Conservation (phyloP, 139 green algal species). For the Zygnema circumcarinatum region DNA sequence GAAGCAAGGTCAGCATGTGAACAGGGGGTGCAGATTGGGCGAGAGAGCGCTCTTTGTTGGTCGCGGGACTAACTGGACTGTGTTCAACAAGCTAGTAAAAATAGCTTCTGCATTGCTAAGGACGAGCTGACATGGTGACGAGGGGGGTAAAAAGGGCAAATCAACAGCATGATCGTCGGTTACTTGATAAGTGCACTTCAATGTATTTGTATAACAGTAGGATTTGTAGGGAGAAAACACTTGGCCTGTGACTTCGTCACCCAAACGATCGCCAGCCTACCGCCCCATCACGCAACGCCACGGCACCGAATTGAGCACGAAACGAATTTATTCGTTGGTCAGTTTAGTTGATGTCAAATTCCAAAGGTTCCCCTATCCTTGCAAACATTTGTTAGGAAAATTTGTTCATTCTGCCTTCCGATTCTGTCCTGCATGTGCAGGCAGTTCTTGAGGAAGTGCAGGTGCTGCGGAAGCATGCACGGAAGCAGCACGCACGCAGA, state of each 20-base stretch:
- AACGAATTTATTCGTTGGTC: too few relatives aligned
- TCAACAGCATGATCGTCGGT: background rate
- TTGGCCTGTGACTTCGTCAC: too few relatives aligned
- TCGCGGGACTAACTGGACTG: too few relatives aligned
- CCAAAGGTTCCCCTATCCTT: background rate
- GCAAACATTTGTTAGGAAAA: too few relatives aligned
- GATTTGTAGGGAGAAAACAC: too few relatives aligned
- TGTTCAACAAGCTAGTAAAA: too few relatives aligned
- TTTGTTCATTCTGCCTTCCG: background rate
- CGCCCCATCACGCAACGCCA: background rate
- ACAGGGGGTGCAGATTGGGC: background rate
- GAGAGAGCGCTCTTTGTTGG: background rate
- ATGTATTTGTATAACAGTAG: too few relatives aligned
- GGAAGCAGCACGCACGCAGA: conserved; percentile 4
- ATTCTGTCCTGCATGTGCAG: background rate
- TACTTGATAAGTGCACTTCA: too few relatives aligned
- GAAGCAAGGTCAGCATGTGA: background rate
- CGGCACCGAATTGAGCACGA: too few relatives aligned
- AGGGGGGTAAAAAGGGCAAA: background rate
- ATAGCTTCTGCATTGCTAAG: too few relatives aligned
- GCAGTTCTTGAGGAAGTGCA: background rate
- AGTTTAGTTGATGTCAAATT: too few relatives aligned
- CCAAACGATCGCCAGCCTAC: background rate
- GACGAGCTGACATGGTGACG: background rate
- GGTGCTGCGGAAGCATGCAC: conserved; percentile 40